Evolutionary conservation across 345 rosid species (phyloP).

Genomic region (Citrus maxima): DNA sequence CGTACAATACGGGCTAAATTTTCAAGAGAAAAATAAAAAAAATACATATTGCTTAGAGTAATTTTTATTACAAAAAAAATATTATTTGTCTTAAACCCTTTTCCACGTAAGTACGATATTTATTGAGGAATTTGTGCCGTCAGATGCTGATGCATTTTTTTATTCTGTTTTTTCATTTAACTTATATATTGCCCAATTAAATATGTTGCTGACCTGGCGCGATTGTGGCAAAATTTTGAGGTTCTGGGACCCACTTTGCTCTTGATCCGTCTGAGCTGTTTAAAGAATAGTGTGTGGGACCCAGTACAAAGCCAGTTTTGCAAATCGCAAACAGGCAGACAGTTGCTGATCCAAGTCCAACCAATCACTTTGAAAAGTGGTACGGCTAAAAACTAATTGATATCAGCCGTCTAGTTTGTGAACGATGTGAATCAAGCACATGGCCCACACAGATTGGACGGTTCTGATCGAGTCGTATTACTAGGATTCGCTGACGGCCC

Average conservation of each 20-base stretch:
- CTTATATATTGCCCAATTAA: no score
- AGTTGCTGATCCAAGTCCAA: not conserved
- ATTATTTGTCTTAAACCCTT: not conserved
- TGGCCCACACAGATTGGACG: not conserved
- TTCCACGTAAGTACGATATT: not conserved
- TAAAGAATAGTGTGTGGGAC: not conserved
- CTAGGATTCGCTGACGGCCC: not conserved
- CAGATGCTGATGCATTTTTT: not conserved
- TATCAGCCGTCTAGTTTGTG: not conserved
- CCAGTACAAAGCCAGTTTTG: not conserved
- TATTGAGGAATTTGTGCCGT: not conserved
- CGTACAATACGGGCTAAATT: not conserved
- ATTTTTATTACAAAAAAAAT: no score
- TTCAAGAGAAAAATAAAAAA: not conserved
- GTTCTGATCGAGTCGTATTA: not conserved
- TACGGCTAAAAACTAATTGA: not conserved
- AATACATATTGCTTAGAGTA: not conserved
- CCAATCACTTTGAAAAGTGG: not conserved
- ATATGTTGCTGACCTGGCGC: not conserved
- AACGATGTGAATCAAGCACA: no score
- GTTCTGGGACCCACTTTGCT: not conserved
- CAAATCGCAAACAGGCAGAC: not conserved
- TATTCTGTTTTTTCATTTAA: no score
- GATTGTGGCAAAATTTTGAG: not conserved
- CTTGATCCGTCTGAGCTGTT: not conserved